These are phyloP conservation scores for Neonectria ditissima DNA, from an alignment of 2,329 filamentous ascomycete species.

Conservation along the genomic window DNA sequence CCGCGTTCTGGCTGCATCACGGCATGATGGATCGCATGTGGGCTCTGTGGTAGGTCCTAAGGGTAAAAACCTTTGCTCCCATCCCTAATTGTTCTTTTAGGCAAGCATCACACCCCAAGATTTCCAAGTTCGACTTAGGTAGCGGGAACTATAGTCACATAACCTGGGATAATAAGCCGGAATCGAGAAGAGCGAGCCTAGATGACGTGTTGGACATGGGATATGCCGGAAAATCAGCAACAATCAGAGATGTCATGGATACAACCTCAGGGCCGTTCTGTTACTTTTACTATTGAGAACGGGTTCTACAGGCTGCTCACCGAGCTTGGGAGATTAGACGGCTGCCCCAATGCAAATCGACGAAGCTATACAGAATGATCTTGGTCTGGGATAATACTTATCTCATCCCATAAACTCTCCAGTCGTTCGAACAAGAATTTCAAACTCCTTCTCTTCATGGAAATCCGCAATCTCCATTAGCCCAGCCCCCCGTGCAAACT, in stretches of 20 bases:
- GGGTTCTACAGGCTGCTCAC: too few species aligned
- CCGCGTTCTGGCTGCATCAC: constrained; percentile 45
- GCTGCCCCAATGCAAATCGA: too few species aligned
- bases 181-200: neutral
- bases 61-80: neutral
- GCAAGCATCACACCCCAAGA: neutral
- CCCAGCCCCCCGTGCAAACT: constrained; percentile 17
- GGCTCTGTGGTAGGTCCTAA: constrained; percentile 37
- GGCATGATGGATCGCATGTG: constrained; percentile 46
- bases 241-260: too few species aligned
- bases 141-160: neutral
- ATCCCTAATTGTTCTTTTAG: neutral
- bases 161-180: neutral
- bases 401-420: constrained; percentile 20
- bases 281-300: too few species aligned
- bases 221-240: too few species aligned
- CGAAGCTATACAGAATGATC: too few species aligned
- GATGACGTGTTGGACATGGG: too few species aligned
- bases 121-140: neutral
- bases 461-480: constrained; percentile 7
- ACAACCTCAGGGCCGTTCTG: too few species aligned
- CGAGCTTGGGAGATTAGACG: too few species aligned
- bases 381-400: too few species aligned
- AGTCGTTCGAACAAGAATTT: constrained; percentile 25
- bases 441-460: constrained; percentile 24